phyloP scores from a whole-genome alignment of 2,329 filamentous ascomycete genomes.

The Venturia carpophila region DNA sequence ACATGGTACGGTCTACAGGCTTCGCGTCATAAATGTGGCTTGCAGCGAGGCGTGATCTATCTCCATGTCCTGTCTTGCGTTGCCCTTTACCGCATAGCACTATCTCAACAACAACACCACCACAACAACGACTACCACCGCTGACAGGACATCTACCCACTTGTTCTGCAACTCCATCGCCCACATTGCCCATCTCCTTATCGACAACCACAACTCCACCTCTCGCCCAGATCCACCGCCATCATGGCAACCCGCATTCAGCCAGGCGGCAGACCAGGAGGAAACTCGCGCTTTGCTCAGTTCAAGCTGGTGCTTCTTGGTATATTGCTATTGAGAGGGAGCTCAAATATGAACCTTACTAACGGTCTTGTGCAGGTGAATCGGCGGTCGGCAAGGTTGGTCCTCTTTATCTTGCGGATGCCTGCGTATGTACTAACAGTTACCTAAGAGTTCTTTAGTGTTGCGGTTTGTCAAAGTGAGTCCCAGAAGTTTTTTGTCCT shows the following conservation, averaged over 20 bases:
- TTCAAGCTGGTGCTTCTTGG: slow-evolving; percentile 97
- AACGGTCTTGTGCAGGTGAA: slow-evolving; percentile 58
- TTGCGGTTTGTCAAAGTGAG: slow-evolving; percentile 94
- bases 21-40: slow-evolving; percentile 8
- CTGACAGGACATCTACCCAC: slow-evolving; percentile 1
- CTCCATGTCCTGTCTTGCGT: neutral
- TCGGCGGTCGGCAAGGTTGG: slow-evolving; percentile 95
- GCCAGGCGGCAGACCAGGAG: slow-evolving; percentile 56
- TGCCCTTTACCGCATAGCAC: neutral
- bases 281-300: slow-evolving; percentile 75
- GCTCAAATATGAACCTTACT: neutral
- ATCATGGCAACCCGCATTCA: slow-evolving; percentile 78
- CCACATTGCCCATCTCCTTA: slow-evolving; percentile 9
- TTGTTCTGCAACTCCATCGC: neutral
- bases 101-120: slow-evolving; percentile 5
- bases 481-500: neutral
- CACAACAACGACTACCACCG: neutral
- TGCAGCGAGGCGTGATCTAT: neutral
- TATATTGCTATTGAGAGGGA: slow-evolving; percentile 40
- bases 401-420: slow-evolving; percentile 18
- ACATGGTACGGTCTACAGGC: too few relatives aligned
- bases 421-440: slow-evolving; percentile 23
- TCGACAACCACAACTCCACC: slow-evolving; percentile 20
- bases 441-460: slow-evolving; percentile 82
- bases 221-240: slow-evolving; percentile 19